Evolutionary conservation across 2,329 filamentous ascomycete species (phyloP), one percentile per base, ranked within the genome.

Genomic region (Penicillium glabrum): DNA sequence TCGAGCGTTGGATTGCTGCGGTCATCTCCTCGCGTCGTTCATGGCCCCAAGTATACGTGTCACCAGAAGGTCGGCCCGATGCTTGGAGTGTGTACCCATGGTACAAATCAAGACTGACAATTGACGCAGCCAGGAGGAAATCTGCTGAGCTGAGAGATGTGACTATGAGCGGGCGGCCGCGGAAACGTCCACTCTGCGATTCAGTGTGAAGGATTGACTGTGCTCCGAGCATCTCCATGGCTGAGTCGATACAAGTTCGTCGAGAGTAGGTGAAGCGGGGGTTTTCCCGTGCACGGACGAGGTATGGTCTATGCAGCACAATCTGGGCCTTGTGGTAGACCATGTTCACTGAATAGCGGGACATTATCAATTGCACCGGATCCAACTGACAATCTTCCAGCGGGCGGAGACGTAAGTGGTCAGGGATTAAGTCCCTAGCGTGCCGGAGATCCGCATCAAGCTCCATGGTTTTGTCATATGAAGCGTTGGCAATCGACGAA

Each of bases 311-410:
- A 73, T 99, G 95, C 39, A 99, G 83, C 23, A 96, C 84, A 67
- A 91, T 96, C 66, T 96, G 83, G 19, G 92, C 89, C 76, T 96
- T 96, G 61, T 96, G 87, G 69, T 92, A 96, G 5, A 97, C 77
- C 49, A 95, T 88, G 60, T 95, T 90, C 31, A 77, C 79, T 55
- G 89, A 89, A 70, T 92, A 93, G 27, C 93, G 87, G 51, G 93
- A 89, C 78, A 96, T 89, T 56, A 97, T 84, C 31, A 87, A 67
- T 23, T 82, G 82, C 2, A 83, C 79, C 1, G 85, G 87, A 58
- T 96, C 93, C 46, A 87, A 82, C 5, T 85, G 87, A 43, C 83
- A 86, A 54, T 91, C 88, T 56, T 93, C 88, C 57, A 96, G 81
- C 0, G 88, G 82, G 31, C 88, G 86, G 63, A 96, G 80, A 64